Percentiles rank a stretch among this genome's conserved stretches.
These are phyloP conservation scores for Nevesoporus exiguus DNA, from an alignment of 768 basidiomycete species.

Conservation along the genomic window DNA sequence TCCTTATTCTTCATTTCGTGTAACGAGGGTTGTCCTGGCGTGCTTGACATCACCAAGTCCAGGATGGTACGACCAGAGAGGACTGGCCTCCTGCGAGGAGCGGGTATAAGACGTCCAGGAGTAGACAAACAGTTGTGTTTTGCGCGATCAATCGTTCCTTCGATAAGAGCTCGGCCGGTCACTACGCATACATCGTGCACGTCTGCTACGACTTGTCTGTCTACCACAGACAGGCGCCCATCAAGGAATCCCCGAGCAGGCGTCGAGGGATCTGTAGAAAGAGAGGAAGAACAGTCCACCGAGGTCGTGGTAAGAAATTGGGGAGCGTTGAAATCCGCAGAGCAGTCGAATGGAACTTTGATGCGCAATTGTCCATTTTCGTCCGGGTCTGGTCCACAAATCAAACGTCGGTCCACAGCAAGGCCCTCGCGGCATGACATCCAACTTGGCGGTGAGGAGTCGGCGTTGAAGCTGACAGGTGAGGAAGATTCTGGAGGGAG, in stretches of 20 bases:
- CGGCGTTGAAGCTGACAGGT: not conserved
- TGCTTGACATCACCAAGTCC: not conserved
- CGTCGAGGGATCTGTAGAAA: not conserved
- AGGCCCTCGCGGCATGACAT: not conserved
- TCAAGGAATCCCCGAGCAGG: not conserved
- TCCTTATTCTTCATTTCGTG: not conserved
- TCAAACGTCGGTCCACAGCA: not conserved
- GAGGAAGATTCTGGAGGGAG: constrained; percentile 26
- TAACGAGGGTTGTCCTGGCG: not conserved
- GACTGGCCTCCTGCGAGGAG: not conserved
- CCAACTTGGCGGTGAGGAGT: not conserved
- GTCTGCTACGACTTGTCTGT: not conserved
- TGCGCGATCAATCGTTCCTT: not conserved
- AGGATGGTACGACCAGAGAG: not conserved
- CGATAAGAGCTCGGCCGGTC: not conserved
- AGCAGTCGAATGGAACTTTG: constrained; percentile 2
- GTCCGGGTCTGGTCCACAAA: not conserved
- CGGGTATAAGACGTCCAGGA: not conserved
- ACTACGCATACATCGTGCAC: constrained; percentile 10
- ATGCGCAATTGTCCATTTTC: not conserved
- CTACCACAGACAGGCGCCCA: not conserved
- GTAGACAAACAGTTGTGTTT: not conserved
- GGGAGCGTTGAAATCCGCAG: not conserved
- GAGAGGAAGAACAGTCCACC: not conserved
- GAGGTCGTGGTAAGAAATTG: not conserved